Percentiles rank a stretch among this genome's conserved stretches.
These are phyloP conservation scores for Cyberlindnera samutprakarnensis DNA, from an alignment of 805 yeast species.

Conservation along the genomic window DNA sequence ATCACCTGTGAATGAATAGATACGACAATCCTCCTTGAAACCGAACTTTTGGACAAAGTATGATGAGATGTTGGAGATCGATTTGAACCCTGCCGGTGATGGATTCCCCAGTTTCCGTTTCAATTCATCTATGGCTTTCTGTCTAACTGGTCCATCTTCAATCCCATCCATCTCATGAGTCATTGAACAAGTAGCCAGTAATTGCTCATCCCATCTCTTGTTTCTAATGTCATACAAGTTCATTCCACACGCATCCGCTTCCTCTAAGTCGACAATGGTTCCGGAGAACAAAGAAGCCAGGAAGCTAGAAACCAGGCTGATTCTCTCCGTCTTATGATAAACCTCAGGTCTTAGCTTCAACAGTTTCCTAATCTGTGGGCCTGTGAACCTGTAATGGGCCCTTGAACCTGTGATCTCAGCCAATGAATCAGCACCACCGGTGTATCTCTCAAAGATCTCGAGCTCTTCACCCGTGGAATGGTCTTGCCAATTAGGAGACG, in stretches of 20 bases:
- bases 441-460: slow-evolving; percentile 46
- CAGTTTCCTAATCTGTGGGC: slow-evolving; percentile 80
- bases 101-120: slow-evolving; percentile 46
- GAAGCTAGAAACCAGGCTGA: slow-evolving; percentile 74
- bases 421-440: slow-evolving; percentile 53
- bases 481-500: slow-evolving; percentile 93
- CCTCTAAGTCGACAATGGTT: slow-evolving; percentile 55
- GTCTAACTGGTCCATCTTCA: slow-evolving; percentile 4
- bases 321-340: slow-evolving; percentile 51
- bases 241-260: slow-evolving; percentile 92
- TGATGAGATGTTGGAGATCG: slow-evolving; percentile 43
- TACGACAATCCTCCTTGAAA: slow-evolving; percentile 44
- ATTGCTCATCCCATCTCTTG: slow-evolving; percentile 45
- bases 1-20: slow-evolving; percentile 84
- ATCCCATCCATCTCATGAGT: slow-evolving; percentile 23
- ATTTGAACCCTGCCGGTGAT: slow-evolving; percentile 39
- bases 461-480: slow-evolving; percentile 76
- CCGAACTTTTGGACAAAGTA: slow-evolving; percentile 66
- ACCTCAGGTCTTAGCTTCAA: slow-evolving; percentile 41
- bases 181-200: slow-evolving; percentile 37
- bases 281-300: slow-evolving; percentile 68
- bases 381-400: slow-evolving; percentile 87
- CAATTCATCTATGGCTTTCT: slow-evolving; percentile 26
- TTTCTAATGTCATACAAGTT: slow-evolving; percentile 69
- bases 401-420: slow-evolving; percentile 75